Base-by-base conservation (phyloP, 2,329 filamentous ascomycete species). In the Raffaelea arxii region DNA sequence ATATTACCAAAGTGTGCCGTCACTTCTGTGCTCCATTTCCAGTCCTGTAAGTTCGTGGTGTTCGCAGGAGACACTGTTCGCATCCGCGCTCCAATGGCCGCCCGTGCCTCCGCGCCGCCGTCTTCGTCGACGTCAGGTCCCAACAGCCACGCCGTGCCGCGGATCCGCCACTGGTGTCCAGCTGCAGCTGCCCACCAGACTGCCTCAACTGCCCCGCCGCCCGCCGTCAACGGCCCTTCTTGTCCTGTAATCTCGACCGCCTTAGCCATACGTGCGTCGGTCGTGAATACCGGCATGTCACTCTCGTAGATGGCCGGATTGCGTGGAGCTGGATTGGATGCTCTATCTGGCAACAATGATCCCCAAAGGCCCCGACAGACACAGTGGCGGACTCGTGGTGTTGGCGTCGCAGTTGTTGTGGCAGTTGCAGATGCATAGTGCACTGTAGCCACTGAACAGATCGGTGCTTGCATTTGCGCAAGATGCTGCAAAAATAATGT, bases 1-100 rank as follows among this genome's bases (percentile, higher is more conserved):
- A 92, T 66, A 62, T 96, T 96, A 19, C 88, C 91, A 75, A 96
- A 97, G 62, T 92, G 86, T 42, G 78, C 86, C 43, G 86, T 89
- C 32, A 96, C 64, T 65, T 95, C 89, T 52, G 71, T 82, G 41
- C 68, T 67, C 83, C 88, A 96, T 54, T 77, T 84, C 87, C 89
- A 95, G 4, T 43, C 44, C 9, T n/a, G 35, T 6, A 12, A 14
- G 12, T 14, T 22, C 16, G 16, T 9, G 16, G 6, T 18, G 23
- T n/a, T n/a, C 18, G 18, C 30, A 16, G n/a, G 21, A 23, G 21
- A 23, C 5, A 14, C 38, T 67, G 64, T 41, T 7, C 16, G 73
- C 73, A 54, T 54, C 37, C 48, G 46, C 49, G 66, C 65, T 6
- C 71, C 71, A 80, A 92, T 24, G 82, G 86, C 50, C 69, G 71